Base-by-base conservation (phyloP, 1,284 basidiomycete species). In the Phenoliferia sp. region DNA sequence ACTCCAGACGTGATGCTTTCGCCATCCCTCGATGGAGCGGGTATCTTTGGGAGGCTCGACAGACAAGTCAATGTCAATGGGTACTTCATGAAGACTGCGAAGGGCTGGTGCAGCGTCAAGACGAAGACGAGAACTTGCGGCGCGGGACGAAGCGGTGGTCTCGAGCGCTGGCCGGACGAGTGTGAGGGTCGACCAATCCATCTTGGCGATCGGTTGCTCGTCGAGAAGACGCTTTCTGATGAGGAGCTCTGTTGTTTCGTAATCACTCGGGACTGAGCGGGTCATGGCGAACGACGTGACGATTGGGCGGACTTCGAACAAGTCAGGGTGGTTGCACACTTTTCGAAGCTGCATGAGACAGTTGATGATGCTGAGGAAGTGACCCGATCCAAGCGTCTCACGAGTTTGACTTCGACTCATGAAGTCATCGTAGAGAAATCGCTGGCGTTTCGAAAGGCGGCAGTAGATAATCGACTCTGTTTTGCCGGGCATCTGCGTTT, bases 391-490 rank as follows among this genome's bases (percentile, higher is more conserved):
- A 59, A 98, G 84, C 19, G 91, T 91, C 74, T 91, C 88, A 52
- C 87, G 85, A 2, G 95, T 98, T 69, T 92, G 88, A 0, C 91
- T 87, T 33, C 95, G 86, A 6, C 89, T 85, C 94, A 99, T 97
- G 82, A 97, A 98, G 79, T 98, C 95, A 82, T 99, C 95, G 80
- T 99, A 99, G 10, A 99, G 84, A 79, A 92, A 95, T 7, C 94
- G 89, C 76, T 99, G 95, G 1, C 95, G 87, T 78, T 96, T 97
- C 36, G 94, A 96, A 7, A 99, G 82, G 1, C 90, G 88, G 75
- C 94, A 97, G 59, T 93, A 85, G 44, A 96, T 87, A 63, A 97
- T 86, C 77, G 98, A 94, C 74, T 98, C 95, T 77, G 87, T 93
- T 79, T 99, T 99, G 80, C 88, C 89, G 0, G 95, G 95, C 26